A percentile compares a stretch with the other conserved stretches of the same genome.
Evolutionary conservation across 2,329 filamentous ascomycete species (phyloP).

Genomic region (Cladophialophora chaetospira): DNA sequence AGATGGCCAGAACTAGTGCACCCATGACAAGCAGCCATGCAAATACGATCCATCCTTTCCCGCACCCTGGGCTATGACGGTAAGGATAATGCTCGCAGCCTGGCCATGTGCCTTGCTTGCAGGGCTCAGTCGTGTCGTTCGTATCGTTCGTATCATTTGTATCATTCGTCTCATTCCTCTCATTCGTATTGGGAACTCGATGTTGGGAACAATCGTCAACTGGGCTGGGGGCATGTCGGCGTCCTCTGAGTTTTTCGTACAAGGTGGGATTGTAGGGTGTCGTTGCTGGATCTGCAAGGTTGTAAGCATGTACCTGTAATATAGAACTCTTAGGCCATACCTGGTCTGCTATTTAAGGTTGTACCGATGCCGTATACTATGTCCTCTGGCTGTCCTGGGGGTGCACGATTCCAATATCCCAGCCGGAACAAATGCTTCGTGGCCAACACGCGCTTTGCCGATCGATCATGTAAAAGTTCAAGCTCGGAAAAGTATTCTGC

Average conservation of each 20-base stretch:
- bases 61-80: slow-evolving; percentile 13
- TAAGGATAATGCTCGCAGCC: slow-evolving; percentile 16
- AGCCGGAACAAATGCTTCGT: slow-evolving; percentile 9
- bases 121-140: background rate
- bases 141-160: background rate
- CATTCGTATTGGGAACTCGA: background rate
- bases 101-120: slow-evolving; percentile 10
- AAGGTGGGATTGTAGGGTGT: background rate
- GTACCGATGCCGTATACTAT: slow-evolving; percentile 10
- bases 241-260: slow-evolving; percentile 1
- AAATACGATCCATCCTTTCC: slow-evolving; percentile 10
- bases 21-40: background rate
- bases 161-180: too few species aligned
- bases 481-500: slow-evolving; percentile 8
- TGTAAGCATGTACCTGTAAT: background rate
- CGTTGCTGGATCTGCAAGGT: background rate
- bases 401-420: slow-evolving; percentile 4
- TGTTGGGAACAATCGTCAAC: slow-evolving; percentile 4
- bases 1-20: background rate
- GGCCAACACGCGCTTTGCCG: slow-evolving; percentile 1
- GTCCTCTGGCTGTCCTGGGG: background rate
- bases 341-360: background rate
- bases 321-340: background rate
- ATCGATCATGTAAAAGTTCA: slow-evolving; percentile 5
- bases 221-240: background rate